Evolutionary conservation across 768 basidiomycete species (phyloP), one percentile per base, ranked within the genome.

Genomic region (Rhizopogon roseolus): DNA sequence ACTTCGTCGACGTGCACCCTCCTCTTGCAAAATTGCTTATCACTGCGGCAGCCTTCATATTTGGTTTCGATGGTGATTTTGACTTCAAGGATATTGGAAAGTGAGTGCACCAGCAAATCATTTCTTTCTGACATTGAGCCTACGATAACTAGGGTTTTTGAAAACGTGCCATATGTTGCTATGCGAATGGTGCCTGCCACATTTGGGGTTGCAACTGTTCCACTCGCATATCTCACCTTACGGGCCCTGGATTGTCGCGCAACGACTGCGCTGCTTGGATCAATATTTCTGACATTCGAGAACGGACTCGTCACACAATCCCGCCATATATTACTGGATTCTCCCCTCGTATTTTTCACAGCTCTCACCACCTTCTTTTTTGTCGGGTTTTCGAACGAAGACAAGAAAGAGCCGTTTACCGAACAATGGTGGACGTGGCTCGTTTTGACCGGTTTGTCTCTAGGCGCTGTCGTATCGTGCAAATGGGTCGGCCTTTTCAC

Each of bases 401-500:
- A 97, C 74, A 86, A 82, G 66, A 78, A 86, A 50, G 76, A 83
- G 48, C 86, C 93, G 0, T 99, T 98, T 71, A 87, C 88, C 1
- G 74, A 81, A 9, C 71, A 76, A 2, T 98, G 97, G 97, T 99
- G 97, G 97, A 75, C 78, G 0, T 96, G 93, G 89, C 86, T 98
- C 32, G 71, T 80, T 11, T 77, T 98, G 39, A 89, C 91, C 2
- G 97, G 97, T 29, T 75, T 96, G 13, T 83, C 88, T 0, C 85
- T 99, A 25, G 97, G 97, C 37, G 94, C 95, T 5, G 93, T 96
- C 46, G 81, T 88, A 32, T 90, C 87, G 62, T 93, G 92, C 76
- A 99, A 98, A 69, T 98, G 96, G 97, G 96, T 98, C 40, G 97
- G 97, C 9, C 76, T 99, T 19, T 98, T 99, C 73, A 98, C 95